phyloP scores from a whole-genome alignment of 2,329 filamentous ascomycete genomes.

The Xylaria sp. region DNA sequence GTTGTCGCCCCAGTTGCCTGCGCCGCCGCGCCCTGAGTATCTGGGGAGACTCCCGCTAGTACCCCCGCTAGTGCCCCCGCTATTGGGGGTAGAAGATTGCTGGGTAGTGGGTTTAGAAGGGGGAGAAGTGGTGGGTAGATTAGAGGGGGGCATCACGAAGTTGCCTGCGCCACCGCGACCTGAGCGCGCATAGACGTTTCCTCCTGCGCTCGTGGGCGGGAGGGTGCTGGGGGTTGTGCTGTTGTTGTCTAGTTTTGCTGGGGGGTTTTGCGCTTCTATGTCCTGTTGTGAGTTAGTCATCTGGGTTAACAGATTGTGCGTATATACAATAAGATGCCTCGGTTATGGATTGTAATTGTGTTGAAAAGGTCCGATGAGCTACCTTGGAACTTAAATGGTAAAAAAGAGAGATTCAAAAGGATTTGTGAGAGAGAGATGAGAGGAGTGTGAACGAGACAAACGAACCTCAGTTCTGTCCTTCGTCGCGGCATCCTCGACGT shows the following conservation, averaged over 20 bases:
- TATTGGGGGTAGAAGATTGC: slow-evolving; percentile 3
- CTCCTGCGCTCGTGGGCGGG: slow-evolving; percentile 36
- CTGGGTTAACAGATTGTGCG: not conserved
- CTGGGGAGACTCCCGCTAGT: not conserved
- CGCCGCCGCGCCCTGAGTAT: slow-evolving; percentile 64
- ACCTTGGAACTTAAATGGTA: slow-evolving; percentile 13
- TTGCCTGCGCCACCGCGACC: slow-evolving; percentile 74
- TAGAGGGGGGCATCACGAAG: slow-evolving; percentile 56
- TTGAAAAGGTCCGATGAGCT: not conserved
- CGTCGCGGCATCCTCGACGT: slow-evolving; percentile 59
- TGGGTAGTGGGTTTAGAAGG: slow-evolving; percentile 19
- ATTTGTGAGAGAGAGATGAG: slow-evolving; percentile 7
- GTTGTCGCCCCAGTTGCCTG: slow-evolving; percentile 60
- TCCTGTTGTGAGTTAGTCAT: slow-evolving; percentile 42
- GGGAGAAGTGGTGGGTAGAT: slow-evolving; percentile 39
- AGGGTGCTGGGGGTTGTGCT: slow-evolving; percentile 38
- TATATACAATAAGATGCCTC: not conserved
- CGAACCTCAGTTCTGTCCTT: slow-evolving; percentile 43
- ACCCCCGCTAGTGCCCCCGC: not conserved
- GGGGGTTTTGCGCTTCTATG: slow-evolving; percentile 50
- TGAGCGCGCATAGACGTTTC: slow-evolving; percentile 38
- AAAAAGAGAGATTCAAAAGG: not conserved
- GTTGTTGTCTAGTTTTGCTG: slow-evolving; percentile 22
- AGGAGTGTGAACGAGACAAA: slow-evolving; percentile 30
- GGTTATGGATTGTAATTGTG: too few relatives aligned